These are phyloP conservation scores for Populus pruinosa DNA, from an alignment of 345 rosid species.

Conservation along the genomic window DNA sequence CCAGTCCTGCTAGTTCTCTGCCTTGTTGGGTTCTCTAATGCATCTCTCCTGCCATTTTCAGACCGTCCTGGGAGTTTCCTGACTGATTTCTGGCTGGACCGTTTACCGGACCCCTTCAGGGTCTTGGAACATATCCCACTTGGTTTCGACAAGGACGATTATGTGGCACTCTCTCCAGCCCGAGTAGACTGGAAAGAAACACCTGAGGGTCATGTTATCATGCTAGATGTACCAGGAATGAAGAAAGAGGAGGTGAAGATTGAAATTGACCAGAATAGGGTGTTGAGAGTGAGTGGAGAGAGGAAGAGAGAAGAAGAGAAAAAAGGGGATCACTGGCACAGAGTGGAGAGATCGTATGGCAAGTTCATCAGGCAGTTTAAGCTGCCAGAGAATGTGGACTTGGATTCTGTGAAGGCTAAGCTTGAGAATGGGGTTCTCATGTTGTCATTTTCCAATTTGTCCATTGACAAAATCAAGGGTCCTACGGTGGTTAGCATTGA, in stretches of 20 bases:
- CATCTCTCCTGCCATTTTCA: conserved; percentile 40
- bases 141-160: conserved; percentile 44
- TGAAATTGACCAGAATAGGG: conserved; percentile 61
- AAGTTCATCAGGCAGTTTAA: conserved; percentile 81
- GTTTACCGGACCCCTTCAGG: conserved; percentile 53
- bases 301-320: conserved; percentile 64
- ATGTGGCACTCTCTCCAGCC: conserved; percentile 40
- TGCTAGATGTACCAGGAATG: conserved; percentile 72
- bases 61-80: conserved; percentile 44
- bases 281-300: conserved; percentile 69
- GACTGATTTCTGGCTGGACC: conserved; percentile 43
- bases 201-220: conserved; percentile 54
- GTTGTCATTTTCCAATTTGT: conserved; percentile 49
- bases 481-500: conserved; percentile 53
- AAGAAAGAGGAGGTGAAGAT: conserved; percentile 74
- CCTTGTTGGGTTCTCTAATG: conserved; percentile 21
- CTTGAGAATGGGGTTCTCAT: conserved; percentile 69
- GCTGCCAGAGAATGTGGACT: conserved; percentile 68
- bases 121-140: conserved; percentile 65
- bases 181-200: conserved; percentile 94
- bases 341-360: conserved; percentile 69
- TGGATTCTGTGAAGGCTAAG: conserved; percentile 61
- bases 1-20: conserved; percentile 14
- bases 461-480: conserved; percentile 59
- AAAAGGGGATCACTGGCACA: conserved; percentile 84